A percentile compares a stretch with the other conserved stretches of the same genome.
These are phyloP conservation scores for Cercophora samala DNA, from an alignment of 495 filamentous ascomycete genomes.

Conservation along the genomic window DNA sequence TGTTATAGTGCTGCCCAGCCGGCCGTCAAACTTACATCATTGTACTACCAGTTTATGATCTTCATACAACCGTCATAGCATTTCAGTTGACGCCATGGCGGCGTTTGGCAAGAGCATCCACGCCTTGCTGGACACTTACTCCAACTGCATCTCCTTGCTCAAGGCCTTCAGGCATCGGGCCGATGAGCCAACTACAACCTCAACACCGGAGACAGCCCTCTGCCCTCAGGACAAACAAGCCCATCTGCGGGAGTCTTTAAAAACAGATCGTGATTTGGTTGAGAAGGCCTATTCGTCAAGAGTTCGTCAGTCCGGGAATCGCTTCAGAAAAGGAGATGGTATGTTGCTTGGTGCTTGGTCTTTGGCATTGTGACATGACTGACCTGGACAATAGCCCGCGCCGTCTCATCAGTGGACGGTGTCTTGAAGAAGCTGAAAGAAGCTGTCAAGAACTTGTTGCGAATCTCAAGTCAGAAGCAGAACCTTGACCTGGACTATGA, in stretches of 20 bases:
- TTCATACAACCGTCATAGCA: neutral
- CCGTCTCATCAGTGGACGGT: conserved; percentile 30
- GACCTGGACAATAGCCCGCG: conserved; percentile 24
- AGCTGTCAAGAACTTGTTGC: conserved; percentile 29
- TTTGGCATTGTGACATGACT: conserved; percentile 2
- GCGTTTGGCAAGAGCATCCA: conserved; percentile 32
- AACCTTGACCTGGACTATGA: conserved; percentile 32
- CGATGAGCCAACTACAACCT: conserved; percentile 7
- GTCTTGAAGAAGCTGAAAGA: conserved; percentile 30
- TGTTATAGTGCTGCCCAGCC: neutral
- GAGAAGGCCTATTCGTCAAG: conserved; percentile 28
- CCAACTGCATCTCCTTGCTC: conserved; percentile 36
- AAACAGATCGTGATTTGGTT: conserved; percentile 32
- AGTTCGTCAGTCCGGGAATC: conserved; percentile 26
- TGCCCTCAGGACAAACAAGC: conserved; percentile 30
- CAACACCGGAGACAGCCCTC: conserved; percentile 21
- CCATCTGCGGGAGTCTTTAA: conserved; percentile 34
- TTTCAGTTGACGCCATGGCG: conserved; percentile 18
- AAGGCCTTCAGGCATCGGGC: conserved; percentile 26
- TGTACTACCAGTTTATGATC: neutral
- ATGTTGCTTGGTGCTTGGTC: neutral
- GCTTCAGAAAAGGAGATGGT: conserved; percentile 36
- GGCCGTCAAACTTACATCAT: neutral
- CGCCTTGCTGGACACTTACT: conserved; percentile 36
- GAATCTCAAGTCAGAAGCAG: conserved; percentile 25